phyloP scores from a whole-genome alignment of 306 rosid species.

The Cicer chorassanicum region DNA sequence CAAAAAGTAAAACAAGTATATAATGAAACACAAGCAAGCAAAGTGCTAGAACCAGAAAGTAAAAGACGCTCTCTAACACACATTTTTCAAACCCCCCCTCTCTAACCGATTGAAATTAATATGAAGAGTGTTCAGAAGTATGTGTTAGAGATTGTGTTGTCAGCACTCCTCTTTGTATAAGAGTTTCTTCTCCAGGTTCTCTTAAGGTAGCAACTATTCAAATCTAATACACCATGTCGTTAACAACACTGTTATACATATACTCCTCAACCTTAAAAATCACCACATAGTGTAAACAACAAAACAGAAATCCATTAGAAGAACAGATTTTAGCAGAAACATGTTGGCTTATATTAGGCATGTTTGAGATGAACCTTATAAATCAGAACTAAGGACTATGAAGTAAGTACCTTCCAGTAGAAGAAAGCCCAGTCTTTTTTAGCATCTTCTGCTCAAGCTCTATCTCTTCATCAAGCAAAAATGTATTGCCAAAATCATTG shows the following conservation, averaged over 20 bases:
- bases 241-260: not conserved
- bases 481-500: slow-evolving; percentile 80
- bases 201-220: not conserved
- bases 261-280: not conserved
- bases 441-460: slow-evolving; percentile 74
- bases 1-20: not conserved
- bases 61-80: too few relatives aligned
- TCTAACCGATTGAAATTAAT: too few relatives aligned
- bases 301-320: slow-evolving; percentile 13
- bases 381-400: slow-evolving; percentile 29
- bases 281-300: slow-evolving; percentile 9
- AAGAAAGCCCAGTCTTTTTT: slow-evolving; percentile 60
- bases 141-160: not conserved
- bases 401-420: slow-evolving; percentile 61
- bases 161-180: not conserved
- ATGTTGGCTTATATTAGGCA: not conserved
- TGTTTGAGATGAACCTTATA: not conserved
- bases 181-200: not conserved
- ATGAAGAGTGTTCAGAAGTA: too few relatives aligned
- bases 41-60: too few relatives aligned
- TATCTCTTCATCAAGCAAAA: slow-evolving; percentile 96
- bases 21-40: too few relatives aligned
- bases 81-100: too few relatives aligned
- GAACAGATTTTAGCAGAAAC: not conserved
- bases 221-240: not conserved